Evolutionary conservation across 192 early-diverging fungal genomes (phyloP).

Genomic region (Coemansia reversa): DNA sequence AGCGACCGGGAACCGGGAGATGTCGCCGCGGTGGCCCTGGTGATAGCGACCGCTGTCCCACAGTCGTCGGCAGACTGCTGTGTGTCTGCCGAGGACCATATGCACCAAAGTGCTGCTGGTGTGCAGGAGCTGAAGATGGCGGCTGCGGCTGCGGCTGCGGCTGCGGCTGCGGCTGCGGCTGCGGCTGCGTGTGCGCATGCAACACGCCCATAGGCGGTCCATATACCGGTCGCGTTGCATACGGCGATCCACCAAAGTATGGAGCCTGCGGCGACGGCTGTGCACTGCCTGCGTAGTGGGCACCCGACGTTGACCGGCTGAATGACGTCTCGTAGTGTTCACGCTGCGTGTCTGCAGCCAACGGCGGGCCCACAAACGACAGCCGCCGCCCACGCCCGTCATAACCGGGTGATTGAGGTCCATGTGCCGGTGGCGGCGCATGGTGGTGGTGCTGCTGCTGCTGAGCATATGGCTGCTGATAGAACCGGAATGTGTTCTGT

Average conservation of each 20-base stretch:
- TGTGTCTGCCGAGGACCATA: slow-evolving; percentile 21
- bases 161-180: background rate
- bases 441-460: slow-evolving; percentile 16
- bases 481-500: slow-evolving; percentile 28
- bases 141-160: slow-evolving; percentile 3
- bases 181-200: slow-evolving; percentile 1
- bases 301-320: slow-evolving; percentile 41
- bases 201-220: background rate
- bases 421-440: slow-evolving; percentile 8
- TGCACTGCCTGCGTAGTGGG: slow-evolving; percentile 16
- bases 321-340: slow-evolving; percentile 53
- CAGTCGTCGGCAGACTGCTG: slow-evolving; percentile 9
- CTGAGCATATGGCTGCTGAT: slow-evolving; percentile 27
- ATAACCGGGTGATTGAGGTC: slow-evolving; percentile 6
- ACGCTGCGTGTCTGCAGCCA: slow-evolving; percentile 20
- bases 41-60: slow-evolving; percentile 38
- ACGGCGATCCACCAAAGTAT: slow-evolving; percentile 13
- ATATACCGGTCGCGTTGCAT: slow-evolving; percentile 9
- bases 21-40: slow-evolving; percentile 32
- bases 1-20: slow-evolving; percentile 32
- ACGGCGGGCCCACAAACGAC: slow-evolving; percentile 36
- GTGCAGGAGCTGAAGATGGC: slow-evolving; percentile 36
- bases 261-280: slow-evolving; percentile 38
- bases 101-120: slow-evolving; percentile 37
- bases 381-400: slow-evolving; percentile 37